Evolutionary conservation across 768 basidiomycete species (phyloP).

Genomic region (Sutorius australiensis): DNA sequence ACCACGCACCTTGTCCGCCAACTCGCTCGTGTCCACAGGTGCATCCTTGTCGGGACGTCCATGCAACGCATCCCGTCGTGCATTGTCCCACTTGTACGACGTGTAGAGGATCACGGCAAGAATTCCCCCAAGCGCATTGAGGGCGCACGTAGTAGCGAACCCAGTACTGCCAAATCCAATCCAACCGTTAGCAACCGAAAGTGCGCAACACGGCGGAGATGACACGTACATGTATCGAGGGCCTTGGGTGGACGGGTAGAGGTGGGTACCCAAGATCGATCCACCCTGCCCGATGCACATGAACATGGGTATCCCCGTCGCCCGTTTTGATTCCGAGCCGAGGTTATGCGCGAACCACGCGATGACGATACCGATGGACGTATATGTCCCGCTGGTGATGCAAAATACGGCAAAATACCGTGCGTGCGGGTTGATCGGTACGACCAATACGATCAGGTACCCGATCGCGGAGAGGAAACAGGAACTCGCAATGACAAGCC

Average conservation of each 20-base stretch:
- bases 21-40: conserved; percentile 55
- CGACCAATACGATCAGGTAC: conserved; percentile 59
- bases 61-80: conserved; percentile 46
- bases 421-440: conserved; percentile 52
- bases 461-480: conserved; percentile 37
- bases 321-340: conserved; percentile 74
- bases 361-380: conserved; percentile 67
- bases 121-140: conserved; percentile 13
- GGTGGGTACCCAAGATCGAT: conserved; percentile 69
- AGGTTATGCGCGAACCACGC: conserved; percentile 81
- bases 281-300: conserved; percentile 81
- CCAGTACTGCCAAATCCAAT: conserved; percentile 37
- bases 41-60: conserved; percentile 46
- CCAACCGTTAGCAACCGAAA: neutral
- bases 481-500: conserved; percentile 33
- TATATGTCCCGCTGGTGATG: conserved; percentile 74
- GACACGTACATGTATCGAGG: conserved; percentile 56
- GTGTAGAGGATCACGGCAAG: conserved; percentile 47
- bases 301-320: conserved; percentile 72
- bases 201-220: neutral
- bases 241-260: conserved; percentile 61
- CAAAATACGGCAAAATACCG: conserved; percentile 78
- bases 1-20: conserved; percentile 59
- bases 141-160: conserved; percentile 47
- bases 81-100: conserved; percentile 62